Conservation (phyloP, 768 basidiomycete species). For the Leccinum subgranulosum region DNA sequence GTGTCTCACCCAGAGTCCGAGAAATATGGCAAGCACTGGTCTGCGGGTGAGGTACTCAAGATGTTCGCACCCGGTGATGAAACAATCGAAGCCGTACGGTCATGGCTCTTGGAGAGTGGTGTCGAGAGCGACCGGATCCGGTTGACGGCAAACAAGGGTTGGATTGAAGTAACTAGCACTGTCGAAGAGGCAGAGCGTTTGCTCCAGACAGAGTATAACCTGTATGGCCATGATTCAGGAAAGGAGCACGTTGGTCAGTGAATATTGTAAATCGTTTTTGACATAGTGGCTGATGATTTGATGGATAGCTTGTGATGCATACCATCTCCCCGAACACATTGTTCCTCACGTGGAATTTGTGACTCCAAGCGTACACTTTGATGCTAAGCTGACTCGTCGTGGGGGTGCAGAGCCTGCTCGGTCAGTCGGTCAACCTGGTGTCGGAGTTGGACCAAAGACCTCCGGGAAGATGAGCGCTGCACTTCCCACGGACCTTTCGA, state of each 20-base stretch:
- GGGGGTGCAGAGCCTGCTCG: background rate
- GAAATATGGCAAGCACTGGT: conserved; percentile 34
- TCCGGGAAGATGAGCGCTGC: conserved; percentile 7
- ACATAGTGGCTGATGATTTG: background rate
- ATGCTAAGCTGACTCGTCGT: conserved; percentile 21
- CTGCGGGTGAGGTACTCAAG: conserved; percentile 21
- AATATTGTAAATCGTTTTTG: background rate
- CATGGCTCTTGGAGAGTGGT: conserved; percentile 28
- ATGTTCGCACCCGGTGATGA: conserved; percentile 29
- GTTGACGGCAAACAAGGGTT: conserved; percentile 20
- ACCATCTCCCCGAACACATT: conserved; percentile 33
- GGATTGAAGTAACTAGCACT: conserved; percentile 29
- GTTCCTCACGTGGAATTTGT: conserved; percentile 33
- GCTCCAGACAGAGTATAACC: conserved; percentile 32
- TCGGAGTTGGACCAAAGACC: conserved; percentile 20
- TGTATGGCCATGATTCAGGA: conserved; percentile 29
- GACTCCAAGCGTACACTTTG: conserved; percentile 34
- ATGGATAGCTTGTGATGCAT: conserved; percentile 30
- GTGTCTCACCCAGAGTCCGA: conserved; percentile 33
- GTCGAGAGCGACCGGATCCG: conserved; percentile 21
- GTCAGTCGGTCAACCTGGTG: conserved; percentile 16
- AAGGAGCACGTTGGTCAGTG: conserved; percentile 28
- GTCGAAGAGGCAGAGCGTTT: conserved; percentile 33
- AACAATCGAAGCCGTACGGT: conserved; percentile 23
- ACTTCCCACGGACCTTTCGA: conserved; percentile 13